Conservation (phyloP, 2,329 filamentous ascomycete genomes). For the Macrophomina pseudophaseolina region DNA sequence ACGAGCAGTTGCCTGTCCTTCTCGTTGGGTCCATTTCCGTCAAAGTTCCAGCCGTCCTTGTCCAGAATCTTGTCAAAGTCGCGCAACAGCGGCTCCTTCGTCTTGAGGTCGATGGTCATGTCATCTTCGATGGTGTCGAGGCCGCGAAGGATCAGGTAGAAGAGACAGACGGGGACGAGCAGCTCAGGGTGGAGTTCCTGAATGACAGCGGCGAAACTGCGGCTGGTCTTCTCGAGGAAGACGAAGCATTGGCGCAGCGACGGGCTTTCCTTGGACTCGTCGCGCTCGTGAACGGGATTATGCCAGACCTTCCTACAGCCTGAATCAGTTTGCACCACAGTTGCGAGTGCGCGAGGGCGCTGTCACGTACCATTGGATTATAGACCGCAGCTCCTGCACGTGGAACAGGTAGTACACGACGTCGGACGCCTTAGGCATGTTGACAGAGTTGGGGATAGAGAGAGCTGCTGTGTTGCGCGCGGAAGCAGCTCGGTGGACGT, state of each 20-base stretch:
- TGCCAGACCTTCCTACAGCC: conserved; percentile 88
- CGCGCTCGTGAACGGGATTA: conserved; percentile 85
- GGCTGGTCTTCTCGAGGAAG: conserved; percentile 84
- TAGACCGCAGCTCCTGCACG: conserved; percentile 76
- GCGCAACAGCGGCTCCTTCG: conserved; percentile 85
- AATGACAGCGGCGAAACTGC: conserved; percentile 92
- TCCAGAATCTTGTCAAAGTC: conserved; percentile 81
- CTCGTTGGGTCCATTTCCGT: conserved; percentile 84
- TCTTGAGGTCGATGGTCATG: conserved; percentile 82
- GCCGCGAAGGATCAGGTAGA: conserved; percentile 90
- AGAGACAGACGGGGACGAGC: conserved; percentile 83
- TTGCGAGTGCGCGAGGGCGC: conserved; percentile 17
- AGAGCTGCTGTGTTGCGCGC: background rate
- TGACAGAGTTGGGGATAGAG: conserved; percentile 18
- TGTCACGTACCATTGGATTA: conserved; percentile 79
- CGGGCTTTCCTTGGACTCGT: conserved; percentile 74
- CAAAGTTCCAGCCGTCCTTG: conserved; percentile 87
- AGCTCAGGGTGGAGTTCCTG: conserved; percentile 95
- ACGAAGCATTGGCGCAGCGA: conserved; percentile 83
- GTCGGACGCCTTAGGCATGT: conserved; percentile 51
- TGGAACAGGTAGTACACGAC: conserved; percentile 76
- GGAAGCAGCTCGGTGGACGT: background rate
- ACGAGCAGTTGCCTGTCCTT: conserved; percentile 93
- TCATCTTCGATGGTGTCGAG: conserved; percentile 99
- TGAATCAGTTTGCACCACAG: conserved; percentile 21